Conservation (phyloP, 2,329 filamentous ascomycete genomes). For the Diaporthe sp. region DNA sequence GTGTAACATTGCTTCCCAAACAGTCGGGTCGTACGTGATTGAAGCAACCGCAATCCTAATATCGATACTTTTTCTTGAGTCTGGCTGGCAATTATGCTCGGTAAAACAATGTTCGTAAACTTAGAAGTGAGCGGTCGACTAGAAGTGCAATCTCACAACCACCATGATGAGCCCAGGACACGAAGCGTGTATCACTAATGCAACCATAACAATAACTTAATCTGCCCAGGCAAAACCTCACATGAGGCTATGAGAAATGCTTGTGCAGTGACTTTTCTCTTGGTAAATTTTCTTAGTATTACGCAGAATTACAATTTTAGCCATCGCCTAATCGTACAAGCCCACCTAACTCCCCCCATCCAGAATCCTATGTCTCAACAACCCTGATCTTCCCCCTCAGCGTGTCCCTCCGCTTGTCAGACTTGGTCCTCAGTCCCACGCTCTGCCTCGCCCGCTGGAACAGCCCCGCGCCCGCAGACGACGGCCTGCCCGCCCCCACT, state of each 20-base stretch:
- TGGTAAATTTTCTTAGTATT: background rate
- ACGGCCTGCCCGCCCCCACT: background rate
- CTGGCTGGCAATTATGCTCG: no score
- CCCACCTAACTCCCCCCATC: no score
- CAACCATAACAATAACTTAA: background rate
- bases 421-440: constrained; percentile 26
- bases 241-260: background rate
- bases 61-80: no score
- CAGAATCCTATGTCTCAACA: background rate
- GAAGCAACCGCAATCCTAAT: no score
- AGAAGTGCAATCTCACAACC: no score
- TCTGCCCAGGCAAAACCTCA: background rate
- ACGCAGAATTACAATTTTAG: background rate
- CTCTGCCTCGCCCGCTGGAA: constrained; percentile 38
- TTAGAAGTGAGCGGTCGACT: no score
- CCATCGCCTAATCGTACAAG: background rate
- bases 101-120: no score
- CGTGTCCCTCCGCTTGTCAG: constrained; percentile 34
- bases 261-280: background rate
- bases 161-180: background rate
- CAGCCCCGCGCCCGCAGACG: constrained; percentile 12
- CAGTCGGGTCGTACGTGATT: background rate
- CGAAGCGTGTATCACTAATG: background rate
- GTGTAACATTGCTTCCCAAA: background rate
- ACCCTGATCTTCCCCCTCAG: constrained; percentile 36